Percentiles rank a stretch among this genome's conserved stretches.
These are phyloP conservation scores for Drechslera avenae DNA, from an alignment of 2,329 filamentous ascomycete genomes.

Conservation along the genomic window DNA sequence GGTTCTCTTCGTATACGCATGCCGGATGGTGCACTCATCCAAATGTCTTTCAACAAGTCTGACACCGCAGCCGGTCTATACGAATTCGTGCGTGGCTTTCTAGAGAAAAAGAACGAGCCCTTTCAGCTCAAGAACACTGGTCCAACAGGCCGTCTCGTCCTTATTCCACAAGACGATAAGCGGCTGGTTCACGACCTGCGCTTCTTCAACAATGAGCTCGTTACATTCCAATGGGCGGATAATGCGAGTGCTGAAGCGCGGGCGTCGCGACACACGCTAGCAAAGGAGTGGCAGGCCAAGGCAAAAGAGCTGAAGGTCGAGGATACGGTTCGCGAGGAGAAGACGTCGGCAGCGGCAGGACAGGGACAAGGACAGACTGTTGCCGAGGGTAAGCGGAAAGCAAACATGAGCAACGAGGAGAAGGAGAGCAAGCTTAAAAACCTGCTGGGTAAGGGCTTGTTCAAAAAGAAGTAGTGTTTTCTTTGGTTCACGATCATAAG, in stretches of 20 bases:
- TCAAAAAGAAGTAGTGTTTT: conserved; percentile 35
- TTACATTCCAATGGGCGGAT: conserved; percentile 78
- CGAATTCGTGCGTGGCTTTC: conserved; percentile 71
- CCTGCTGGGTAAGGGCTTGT: conserved; percentile 44
- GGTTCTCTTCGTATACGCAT: conserved; percentile 83
- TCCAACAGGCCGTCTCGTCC: conserved; percentile 54
- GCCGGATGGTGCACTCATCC: conserved; percentile 80
- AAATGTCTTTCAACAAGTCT: conserved; percentile 69
- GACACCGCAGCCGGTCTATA: conserved; percentile 77
- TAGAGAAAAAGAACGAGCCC: conserved; percentile 66
- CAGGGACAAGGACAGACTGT: conserved; percentile 24
- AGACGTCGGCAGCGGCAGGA: conserved; percentile 7
- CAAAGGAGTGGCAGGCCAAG: conserved; percentile 60
- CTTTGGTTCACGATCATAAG: not conserved
- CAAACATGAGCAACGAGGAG: conserved; percentile 37
- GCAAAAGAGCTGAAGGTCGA: conserved; percentile 72
- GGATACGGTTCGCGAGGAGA: conserved; percentile 47
- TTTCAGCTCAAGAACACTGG: conserved; percentile 75
- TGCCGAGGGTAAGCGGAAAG: conserved; percentile 41
- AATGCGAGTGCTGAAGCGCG: conserved; percentile 62
- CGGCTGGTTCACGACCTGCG: conserved; percentile 74
- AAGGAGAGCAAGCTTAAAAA: conserved; percentile 51
- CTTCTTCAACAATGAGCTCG: conserved; percentile 70
- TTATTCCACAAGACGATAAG: conserved; percentile 53
- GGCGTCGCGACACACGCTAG: conserved; percentile 62